Percentiles rank a stretch among this genome's conserved stretches.
phyloP scores from a whole-genome alignment of 2,329 filamentous ascomycete genomes.

The Exserohilum turcica region DNA sequence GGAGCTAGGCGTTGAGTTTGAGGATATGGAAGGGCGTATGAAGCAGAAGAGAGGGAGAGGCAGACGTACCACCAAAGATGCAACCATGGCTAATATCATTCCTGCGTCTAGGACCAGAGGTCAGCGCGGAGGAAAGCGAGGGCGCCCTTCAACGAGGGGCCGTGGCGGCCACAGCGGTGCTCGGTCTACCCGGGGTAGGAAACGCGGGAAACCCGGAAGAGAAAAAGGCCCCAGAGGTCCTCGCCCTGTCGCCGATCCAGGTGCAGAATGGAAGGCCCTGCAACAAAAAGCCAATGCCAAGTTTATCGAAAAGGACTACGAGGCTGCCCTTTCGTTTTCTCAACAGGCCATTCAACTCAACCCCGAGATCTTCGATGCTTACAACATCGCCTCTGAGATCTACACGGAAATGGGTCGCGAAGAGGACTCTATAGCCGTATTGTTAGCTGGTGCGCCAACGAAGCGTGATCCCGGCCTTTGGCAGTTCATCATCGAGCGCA shows the following conservation, averaged over 20 bases:
- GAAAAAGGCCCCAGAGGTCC: conserved; percentile 48
- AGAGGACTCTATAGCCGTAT: conserved; percentile 60
- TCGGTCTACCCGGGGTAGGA: conserved; percentile 28
- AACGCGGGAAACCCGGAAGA: conserved; percentile 32
- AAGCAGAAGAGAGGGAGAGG: conserved; percentile 24
- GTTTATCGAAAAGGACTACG: conserved; percentile 67
- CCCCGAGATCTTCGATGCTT: conserved; percentile 66
- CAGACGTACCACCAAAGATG: conserved; percentile 5
- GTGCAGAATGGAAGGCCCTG: conserved; percentile 71
- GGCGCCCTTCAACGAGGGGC: conserved; percentile 32
- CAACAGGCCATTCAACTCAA: conserved; percentile 53
- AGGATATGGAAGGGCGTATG: conserved; percentile 32
- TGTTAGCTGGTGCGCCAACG: conserved; percentile 64
- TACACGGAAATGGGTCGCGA: conserved; percentile 61
- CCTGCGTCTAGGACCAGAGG: conserved; percentile 19
- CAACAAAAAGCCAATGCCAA: conserved; percentile 70
- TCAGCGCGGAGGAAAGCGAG: conserved; percentile 28
- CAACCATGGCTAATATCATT: not conserved
- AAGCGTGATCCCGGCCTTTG: conserved; percentile 62
- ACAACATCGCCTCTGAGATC: conserved; percentile 65
- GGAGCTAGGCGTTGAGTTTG: conserved; percentile 35
- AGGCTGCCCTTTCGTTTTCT: conserved; percentile 48
- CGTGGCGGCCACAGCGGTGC: conserved; percentile 29
- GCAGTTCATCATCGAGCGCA: conserved; percentile 62
- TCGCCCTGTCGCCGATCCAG: conserved; percentile 67